phyloP scores from a whole-genome alignment of 2,329 filamentous ascomycete genomes.

The Alternaria viburni region DNA sequence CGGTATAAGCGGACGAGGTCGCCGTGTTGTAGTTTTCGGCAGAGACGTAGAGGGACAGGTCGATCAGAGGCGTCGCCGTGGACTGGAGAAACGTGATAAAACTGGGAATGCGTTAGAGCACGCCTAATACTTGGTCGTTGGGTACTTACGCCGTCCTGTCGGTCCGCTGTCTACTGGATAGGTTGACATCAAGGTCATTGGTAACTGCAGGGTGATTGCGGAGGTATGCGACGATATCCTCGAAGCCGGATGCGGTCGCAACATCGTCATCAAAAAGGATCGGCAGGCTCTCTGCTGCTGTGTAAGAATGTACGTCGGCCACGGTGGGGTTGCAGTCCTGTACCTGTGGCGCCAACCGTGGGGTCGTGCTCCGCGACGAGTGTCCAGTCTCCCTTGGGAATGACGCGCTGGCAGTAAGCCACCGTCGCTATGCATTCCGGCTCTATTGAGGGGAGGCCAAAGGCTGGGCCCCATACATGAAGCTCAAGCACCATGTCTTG shows the following conservation, averaged over 20 bases:
- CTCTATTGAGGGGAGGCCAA: constrained; percentile 88
- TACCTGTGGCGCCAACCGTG: constrained; percentile 69
- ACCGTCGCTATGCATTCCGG: constrained; percentile 86
- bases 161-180: constrained; percentile 41
- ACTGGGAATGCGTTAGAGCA: constrained; percentile 20
- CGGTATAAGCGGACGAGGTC: constrained; percentile 81
- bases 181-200: constrained; percentile 37
- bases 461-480: constrained; percentile 89
- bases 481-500: constrained; percentile 68
- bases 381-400: constrained; percentile 59
- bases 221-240: constrained; percentile 66
- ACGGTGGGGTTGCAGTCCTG: neutral
- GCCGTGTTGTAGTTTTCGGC: constrained; percentile 81
- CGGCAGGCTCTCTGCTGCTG: constrained; percentile 60
- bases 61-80: constrained; percentile 77
- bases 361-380: constrained; percentile 62
- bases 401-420: constrained; percentile 72
- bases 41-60: constrained; percentile 88
- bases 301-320: neutral
- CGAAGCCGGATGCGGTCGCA: constrained; percentile 66
- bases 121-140: neutral
- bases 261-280: constrained; percentile 61
- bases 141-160: constrained; percentile 51
- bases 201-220: constrained; percentile 32
- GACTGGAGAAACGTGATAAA: constrained; percentile 73